phyloP scores from a whole-genome alignment of 1,284 basidiomycete species.

The Pseudozyma tsukubaensis region DNA sequence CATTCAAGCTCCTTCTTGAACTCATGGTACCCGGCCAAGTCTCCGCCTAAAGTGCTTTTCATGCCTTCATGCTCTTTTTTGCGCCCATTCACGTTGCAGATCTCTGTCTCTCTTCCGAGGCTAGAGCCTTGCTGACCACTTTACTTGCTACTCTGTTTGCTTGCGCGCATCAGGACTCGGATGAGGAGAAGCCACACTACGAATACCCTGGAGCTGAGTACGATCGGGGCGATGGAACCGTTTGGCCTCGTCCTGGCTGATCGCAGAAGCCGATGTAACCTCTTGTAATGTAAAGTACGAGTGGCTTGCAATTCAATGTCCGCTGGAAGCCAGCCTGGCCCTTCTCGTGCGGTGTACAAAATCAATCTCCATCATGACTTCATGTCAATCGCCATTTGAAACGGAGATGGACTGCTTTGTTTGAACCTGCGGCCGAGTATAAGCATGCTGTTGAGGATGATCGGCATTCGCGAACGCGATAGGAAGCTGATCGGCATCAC shows the following conservation, averaged over 20 bases:
- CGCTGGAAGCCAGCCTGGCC: constrained; percentile 1
- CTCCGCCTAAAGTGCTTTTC: constrained; percentile 20
- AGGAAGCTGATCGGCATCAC: too few relatives aligned
- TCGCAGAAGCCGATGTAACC: not conserved
- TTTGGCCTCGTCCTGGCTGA: constrained; percentile 45
- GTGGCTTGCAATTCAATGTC: constrained; percentile 3
- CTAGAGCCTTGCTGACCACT: constrained; percentile 4
- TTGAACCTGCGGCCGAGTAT: too few relatives aligned
- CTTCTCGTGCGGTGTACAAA: constrained; percentile 2
- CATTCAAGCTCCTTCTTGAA: constrained; percentile 6
- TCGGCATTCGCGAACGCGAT: too few relatives aligned
- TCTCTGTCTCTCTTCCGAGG: not conserved
- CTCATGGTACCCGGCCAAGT: not conserved
- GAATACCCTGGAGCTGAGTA: constrained; percentile 53
- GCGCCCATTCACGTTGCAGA: not conserved
- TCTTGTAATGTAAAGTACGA: not conserved
- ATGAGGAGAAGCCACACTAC: constrained; percentile 59
- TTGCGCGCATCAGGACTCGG: constrained; percentile 47
- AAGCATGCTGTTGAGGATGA: too few relatives aligned
- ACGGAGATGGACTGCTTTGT: not conserved
- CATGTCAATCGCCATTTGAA: not conserved
- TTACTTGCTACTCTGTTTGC: not conserved
- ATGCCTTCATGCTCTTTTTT: constrained; percentile 6
- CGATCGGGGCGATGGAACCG: constrained; percentile 53
- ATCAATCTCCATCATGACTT: not conserved